A percentile compares a stretch with the other conserved stretches of the same genome.
Evolutionary conservation across 2,329 filamentous ascomycete genomes (phyloP).

Genomic region (Alternaria sp.): DNA sequence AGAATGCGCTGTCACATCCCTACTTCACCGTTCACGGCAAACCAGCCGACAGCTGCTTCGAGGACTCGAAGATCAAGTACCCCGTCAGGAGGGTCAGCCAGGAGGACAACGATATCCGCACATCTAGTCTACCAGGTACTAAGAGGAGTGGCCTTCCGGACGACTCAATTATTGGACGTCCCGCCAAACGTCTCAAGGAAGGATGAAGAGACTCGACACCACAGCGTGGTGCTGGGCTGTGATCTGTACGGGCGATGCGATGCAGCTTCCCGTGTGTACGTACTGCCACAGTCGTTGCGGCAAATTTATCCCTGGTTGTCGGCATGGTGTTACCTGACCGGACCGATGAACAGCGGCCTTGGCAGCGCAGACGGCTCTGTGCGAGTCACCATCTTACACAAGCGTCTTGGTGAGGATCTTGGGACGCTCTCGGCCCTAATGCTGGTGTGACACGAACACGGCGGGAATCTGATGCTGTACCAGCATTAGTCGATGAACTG

Average conservation of each 20-base stretch:
- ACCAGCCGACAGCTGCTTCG: conserved; percentile 85
- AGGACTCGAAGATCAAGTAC: conserved; percentile 86
- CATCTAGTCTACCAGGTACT: conserved; percentile 84
- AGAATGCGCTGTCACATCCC: conserved; percentile 84
- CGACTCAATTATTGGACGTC: conserved; percentile 69
- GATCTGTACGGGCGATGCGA: background rate
- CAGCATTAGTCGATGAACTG: background rate
- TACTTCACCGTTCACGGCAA: conserved; percentile 74
- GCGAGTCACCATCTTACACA: conserved; percentile 7
- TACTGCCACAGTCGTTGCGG: conserved; percentile 3
- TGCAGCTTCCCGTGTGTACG: conserved; percentile 10
- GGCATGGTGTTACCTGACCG: conserved; percentile 1
- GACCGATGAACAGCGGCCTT: background rate
- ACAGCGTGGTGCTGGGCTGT: background rate
- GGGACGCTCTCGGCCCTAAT: background rate
- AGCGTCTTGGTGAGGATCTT: background rate
- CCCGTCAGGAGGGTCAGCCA: conserved; percentile 88
- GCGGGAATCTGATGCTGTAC: conserved; percentile 3
- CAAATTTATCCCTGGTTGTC: conserved; percentile 5
- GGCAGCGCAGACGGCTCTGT: conserved; percentile 6
- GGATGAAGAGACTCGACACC: conserved; percentile 29
- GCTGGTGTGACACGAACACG: conserved; percentile 2
- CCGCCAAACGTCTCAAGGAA: conserved; percentile 62
- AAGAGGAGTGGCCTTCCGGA: conserved; percentile 88
- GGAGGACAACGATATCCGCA: conserved; percentile 96